Evolutionary conservation across 2,329 filamentous ascomycete genomes (phyloP).

Genomic region (Neopestalotiopsis sp.): DNA sequence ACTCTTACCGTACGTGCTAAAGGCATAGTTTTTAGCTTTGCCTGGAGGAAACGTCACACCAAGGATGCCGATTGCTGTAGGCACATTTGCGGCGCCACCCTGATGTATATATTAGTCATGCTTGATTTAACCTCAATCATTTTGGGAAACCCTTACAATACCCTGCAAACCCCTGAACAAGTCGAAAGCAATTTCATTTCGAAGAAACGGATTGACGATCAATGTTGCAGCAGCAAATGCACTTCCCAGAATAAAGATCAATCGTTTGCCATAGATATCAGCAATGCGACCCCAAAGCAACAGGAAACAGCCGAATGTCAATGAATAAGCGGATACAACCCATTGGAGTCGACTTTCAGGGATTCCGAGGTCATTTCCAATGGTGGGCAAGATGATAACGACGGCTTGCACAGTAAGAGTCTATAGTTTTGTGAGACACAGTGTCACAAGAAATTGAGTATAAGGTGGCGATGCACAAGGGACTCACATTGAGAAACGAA

Average conservation of each 20-base stretch:
- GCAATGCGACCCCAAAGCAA: conserved; percentile 71
- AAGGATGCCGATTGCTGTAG: conserved; percentile 73
- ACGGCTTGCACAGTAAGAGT: conserved; percentile 51
- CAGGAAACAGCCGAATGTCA: conserved; percentile 71
- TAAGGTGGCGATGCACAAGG: not conserved
- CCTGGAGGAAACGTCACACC: conserved; percentile 71
- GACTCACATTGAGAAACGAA: conserved; percentile 56
- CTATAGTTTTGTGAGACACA: conserved; percentile 20
- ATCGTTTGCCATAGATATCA: conserved; percentile 69
- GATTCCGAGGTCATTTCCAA: conserved; percentile 59
- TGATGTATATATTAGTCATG: conserved; percentile 26
- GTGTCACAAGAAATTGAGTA: conserved; percentile 19
- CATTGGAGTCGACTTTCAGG: conserved; percentile 66
- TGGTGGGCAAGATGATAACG: conserved; percentile 68
- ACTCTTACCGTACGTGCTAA: conserved; percentile 60
- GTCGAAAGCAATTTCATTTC: conserved; percentile 71
- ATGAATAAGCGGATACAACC: conserved; percentile 69
- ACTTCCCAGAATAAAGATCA: conserved; percentile 68
- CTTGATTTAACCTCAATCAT: not conserved
- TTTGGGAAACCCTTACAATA: conserved; percentile 43
- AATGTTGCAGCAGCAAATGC: conserved; percentile 66
- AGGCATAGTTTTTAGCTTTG: conserved; percentile 73
- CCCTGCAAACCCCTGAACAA: conserved; percentile 71
- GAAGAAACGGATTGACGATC: conserved; percentile 66
- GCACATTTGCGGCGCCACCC: conserved; percentile 72